Conservation (phyloP, 371 early-diverging fungal species). For the Lichtheimia ornata region DNA sequence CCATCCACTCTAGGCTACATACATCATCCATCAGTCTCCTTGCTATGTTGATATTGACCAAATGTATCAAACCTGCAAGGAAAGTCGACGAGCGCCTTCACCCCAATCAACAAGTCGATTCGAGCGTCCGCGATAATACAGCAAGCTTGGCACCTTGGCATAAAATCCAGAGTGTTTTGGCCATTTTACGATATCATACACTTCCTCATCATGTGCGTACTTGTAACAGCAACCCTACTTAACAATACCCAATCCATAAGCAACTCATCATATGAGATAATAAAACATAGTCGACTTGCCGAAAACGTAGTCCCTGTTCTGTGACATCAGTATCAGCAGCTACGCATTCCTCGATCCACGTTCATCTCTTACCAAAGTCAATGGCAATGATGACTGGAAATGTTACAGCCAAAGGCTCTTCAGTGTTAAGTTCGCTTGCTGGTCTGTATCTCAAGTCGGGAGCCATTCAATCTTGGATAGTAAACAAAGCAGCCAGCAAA, state of each 20-base stretch:
- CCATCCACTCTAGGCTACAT: slow-evolving; percentile 20
- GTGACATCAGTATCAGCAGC: not conserved
- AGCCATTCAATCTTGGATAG: too few species aligned
- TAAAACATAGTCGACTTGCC: slow-evolving; percentile 6
- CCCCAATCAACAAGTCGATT: slow-evolving; percentile 44
- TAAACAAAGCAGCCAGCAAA: too few species aligned
- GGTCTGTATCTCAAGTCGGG: too few species aligned
- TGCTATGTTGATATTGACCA: not conserved
- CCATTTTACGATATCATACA: slow-evolving; percentile 30
- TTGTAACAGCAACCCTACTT: slow-evolving; percentile 30
- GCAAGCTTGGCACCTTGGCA: slow-evolving; percentile 29
- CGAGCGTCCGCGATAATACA: slow-evolving; percentile 21
- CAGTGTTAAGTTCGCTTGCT: not conserved
- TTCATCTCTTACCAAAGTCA: slow-evolving; percentile 21
- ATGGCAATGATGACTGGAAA: slow-evolving; percentile 22
- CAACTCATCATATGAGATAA: too few species aligned
- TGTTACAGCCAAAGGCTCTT: not conserved
- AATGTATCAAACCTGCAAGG: slow-evolving; percentile 31
- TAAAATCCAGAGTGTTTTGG: slow-evolving; percentile 29
- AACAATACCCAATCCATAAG: too few species aligned
- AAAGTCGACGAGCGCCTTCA: slow-evolving; percentile 44
- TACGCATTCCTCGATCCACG: not conserved
- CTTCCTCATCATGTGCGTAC: slow-evolving; percentile 14
- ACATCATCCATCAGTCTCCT: not conserved
- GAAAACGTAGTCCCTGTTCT: slow-evolving; percentile 25